Percentiles rank a stretch among this genome's conserved stretches.
Conservation (phyloP, 139 green algal genomes). For the Bryopsis sp. region DNA sequence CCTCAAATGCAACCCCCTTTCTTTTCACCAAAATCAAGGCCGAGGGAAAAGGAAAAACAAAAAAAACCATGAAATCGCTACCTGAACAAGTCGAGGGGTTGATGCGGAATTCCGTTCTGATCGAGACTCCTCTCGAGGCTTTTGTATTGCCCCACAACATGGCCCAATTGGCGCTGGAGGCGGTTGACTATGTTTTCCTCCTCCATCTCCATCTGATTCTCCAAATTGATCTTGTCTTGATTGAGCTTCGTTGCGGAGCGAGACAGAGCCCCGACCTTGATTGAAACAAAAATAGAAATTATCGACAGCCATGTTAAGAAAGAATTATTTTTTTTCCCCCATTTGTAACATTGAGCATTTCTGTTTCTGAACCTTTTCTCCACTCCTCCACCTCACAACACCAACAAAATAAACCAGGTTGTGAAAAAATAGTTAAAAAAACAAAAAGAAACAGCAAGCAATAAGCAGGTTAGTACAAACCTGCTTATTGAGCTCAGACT, state of each 20-base stretch:
- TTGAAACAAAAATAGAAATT: neutral
- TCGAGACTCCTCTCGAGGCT: slow-evolving; percentile 42
- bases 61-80: too few species aligned
- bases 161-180: slow-evolving; percentile 60
- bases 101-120: slow-evolving; percentile 28
- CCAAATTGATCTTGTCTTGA: slow-evolving; percentile 51
- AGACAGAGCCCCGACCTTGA: slow-evolving; percentile 38
- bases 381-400: too few species aligned
- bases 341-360: too few species aligned
- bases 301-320: neutral
- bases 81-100: too few species aligned
- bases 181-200: slow-evolving; percentile 65
- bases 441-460: neutral
- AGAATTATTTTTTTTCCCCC: neutral
- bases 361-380: too few species aligned
- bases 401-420: too few species aligned
- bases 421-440: too few species aligned
- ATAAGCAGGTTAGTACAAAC: slow-evolving; percentile 19
- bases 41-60: too few species aligned
- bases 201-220: slow-evolving; percentile 56
- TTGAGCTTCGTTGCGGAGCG: slow-evolving; percentile 47
- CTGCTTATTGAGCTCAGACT: slow-evolving; percentile 54
- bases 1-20: too few species aligned
- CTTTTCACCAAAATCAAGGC: too few species aligned
- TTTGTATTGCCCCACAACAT: slow-evolving; percentile 36